Evolutionary conservation across 2,329 filamentous ascomycete genomes (phyloP).

Genomic region (Shiraia bambusicola): DNA sequence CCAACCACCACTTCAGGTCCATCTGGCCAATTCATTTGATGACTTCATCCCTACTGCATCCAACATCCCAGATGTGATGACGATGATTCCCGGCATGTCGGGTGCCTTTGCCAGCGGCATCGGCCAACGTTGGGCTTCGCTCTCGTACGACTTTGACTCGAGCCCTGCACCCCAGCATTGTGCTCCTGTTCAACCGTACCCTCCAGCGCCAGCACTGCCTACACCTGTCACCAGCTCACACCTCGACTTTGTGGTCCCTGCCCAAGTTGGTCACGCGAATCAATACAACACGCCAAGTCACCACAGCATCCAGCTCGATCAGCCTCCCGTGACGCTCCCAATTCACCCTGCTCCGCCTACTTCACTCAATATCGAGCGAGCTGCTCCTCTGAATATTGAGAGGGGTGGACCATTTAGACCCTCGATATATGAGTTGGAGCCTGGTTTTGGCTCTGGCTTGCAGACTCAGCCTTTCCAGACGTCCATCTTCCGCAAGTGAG

Average conservation of each 20-base stretch:
- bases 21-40: constrained; percentile 41
- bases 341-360: constrained; percentile 32
- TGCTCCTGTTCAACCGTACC: constrained; percentile 36
- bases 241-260: constrained; percentile 38
- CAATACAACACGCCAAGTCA: constrained; percentile 29
- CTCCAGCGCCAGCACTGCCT: constrained; percentile 30
- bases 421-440: constrained; percentile 49
- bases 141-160: constrained; percentile 40
- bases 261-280: constrained; percentile 27
- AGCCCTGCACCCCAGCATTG: constrained; percentile 35
- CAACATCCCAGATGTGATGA: constrained; percentile 39
- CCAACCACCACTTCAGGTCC: constrained; percentile 37
- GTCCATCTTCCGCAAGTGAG: constrained; percentile 53
- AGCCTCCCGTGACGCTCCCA: constrained; percentile 35
- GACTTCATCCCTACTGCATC: constrained; percentile 46
- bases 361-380: constrained; percentile 34
- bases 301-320: constrained; percentile 37
- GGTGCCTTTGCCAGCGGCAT: constrained; percentile 32
- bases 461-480: constrained; percentile 50
- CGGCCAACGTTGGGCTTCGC: constrained; percentile 37
- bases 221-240: constrained; percentile 31
- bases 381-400: constrained; percentile 30
- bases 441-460: constrained; percentile 42
- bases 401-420: constrained; percentile 48
- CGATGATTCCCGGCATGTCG: constrained; percentile 50